Evolutionary conservation across 2,329 filamentous ascomycete genomes (phyloP).

Genomic region (Aspergillus novofumigatus): DNA sequence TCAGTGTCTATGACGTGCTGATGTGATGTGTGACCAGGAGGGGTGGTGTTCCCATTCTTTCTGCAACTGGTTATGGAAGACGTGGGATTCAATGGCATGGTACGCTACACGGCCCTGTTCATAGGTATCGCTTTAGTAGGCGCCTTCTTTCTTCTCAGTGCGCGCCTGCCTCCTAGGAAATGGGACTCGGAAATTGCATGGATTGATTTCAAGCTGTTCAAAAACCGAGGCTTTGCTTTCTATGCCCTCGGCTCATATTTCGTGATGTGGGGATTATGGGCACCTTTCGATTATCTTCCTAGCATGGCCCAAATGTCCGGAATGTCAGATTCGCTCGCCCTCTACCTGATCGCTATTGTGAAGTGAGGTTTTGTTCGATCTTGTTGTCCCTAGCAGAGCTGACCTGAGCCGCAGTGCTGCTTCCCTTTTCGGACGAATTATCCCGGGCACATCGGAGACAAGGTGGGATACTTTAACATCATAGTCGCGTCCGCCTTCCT

Average conservation of each 20-base stretch:
- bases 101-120: constrained; percentile 20
- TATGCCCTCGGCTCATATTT: constrained; percentile 25
- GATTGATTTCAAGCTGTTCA: constrained; percentile 25
- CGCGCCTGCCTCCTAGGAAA: constrained; percentile 24
- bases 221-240: constrained; percentile 19
- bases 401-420: constrained; percentile 11
- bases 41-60: constrained; percentile 23
- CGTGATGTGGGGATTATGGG: constrained; percentile 24
- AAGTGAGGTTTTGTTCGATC: background rate
- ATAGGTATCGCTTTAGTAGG: constrained; percentile 16
- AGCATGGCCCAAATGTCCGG: constrained; percentile 15
- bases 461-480: constrained; percentile 25
- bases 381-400: background rate
- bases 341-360: constrained; percentile 13
- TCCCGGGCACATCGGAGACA: constrained; percentile 22
- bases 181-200: constrained; percentile 25
- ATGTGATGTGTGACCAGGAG: constrained; percentile 6
- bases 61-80: constrained; percentile 12
- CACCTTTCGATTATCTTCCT: constrained; percentile 21
- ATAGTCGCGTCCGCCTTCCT: constrained; percentile 11
- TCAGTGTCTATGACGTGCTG: too few species aligned
- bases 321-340: constrained; percentile 17
- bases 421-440: constrained; percentile 23
- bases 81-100: constrained; percentile 17
- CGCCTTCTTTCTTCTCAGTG: constrained; percentile 16